Percentiles rank a stretch among this genome's conserved stretches.
phyloP scores from a whole-genome alignment of 1,139 yeast genomes.

The Yamadazyma atmosphaerica region DNA sequence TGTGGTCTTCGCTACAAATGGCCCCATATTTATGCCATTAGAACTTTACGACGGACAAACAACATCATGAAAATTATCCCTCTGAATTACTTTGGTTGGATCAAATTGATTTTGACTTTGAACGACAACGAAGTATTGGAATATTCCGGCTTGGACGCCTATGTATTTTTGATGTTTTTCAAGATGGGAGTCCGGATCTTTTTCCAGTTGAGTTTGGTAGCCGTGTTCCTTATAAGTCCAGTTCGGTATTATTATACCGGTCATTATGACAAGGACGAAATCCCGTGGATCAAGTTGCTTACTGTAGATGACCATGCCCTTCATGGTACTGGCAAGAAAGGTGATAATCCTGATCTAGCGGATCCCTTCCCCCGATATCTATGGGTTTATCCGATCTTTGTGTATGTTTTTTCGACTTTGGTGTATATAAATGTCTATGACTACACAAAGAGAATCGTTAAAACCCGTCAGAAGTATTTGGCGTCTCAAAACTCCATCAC shows the following conservation, averaged over 20 bases:
- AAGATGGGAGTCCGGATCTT: conserved; percentile 47
- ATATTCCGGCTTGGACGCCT: conserved; percentile 47
- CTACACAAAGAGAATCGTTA: conserved; percentile 71
- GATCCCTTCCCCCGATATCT: conserved; percentile 37
- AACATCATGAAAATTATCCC: conserved; percentile 36
- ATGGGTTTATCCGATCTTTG: conserved; percentile 86
- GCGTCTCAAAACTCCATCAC: conserved; percentile 91
- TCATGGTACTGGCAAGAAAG: background rate
- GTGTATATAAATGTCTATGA: conserved; percentile 61
- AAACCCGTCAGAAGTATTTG: conserved; percentile 75
- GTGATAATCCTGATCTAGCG: conserved; percentile 21
- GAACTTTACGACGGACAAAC: conserved; percentile 39
- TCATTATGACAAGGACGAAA: conserved; percentile 43
- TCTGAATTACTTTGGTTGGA: conserved; percentile 41
- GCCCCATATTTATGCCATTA: conserved; percentile 54
- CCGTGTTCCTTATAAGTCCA: conserved; percentile 45
- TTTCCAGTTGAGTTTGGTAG: conserved; percentile 33
- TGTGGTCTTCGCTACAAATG: conserved; percentile 45
- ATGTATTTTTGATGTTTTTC: conserved; percentile 45
- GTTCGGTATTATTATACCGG: conserved; percentile 47
- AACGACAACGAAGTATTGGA: conserved; percentile 44
- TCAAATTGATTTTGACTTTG: conserved; percentile 32
- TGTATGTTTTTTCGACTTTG: conserved; percentile 76
- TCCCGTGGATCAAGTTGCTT: conserved; percentile 12
- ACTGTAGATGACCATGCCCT: conserved; percentile 4